These are phyloP conservation scores for Trypanosoma grayi DNA, from an alignment of 208 protist species.

Conservation along the genomic window DNA sequence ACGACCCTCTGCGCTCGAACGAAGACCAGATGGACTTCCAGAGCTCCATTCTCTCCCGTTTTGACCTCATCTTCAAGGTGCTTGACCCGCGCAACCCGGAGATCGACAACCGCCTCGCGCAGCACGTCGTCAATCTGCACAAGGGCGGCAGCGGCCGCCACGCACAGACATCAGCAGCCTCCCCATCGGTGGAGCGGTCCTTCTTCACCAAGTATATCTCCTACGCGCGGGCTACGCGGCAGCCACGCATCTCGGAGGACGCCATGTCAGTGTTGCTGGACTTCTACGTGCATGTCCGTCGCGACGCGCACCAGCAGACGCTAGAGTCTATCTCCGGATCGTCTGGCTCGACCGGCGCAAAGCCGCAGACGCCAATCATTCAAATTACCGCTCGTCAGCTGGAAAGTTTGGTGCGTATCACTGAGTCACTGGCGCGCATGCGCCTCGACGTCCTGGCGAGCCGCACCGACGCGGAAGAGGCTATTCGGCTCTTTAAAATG, in stretches of 20 bases:
- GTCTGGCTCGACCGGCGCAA: slow-evolving; percentile 23
- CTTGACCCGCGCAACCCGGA: slow-evolving; percentile 95
- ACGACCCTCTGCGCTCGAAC: slow-evolving; percentile 89
- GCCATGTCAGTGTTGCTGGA: slow-evolving; percentile 92
- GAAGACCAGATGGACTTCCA: slow-evolving; percentile 96
- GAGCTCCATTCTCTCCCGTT: slow-evolving; percentile 99
- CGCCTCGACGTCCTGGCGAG: slow-evolving; percentile 84
- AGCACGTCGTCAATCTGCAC: slow-evolving; percentile 96
- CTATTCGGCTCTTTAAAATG: slow-evolving; percentile 94
- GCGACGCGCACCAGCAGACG: slow-evolving; percentile 72
- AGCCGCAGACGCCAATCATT: slow-evolving; percentile 63
- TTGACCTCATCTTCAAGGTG: slow-evolving; percentile 99
- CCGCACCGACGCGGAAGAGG: slow-evolving; percentile 92
- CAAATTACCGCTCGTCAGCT: slow-evolving; percentile 97
- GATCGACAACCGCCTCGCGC: slow-evolving; percentile 91
- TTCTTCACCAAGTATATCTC: slow-evolving; percentile 96
- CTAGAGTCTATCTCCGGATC: slow-evolving; percentile 48
- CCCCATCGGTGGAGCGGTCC: slow-evolving; percentile 55
- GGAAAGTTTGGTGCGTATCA: slow-evolving; percentile 96
- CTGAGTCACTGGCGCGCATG: slow-evolving; percentile 97
- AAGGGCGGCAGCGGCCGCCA: slow-evolving; percentile 72
- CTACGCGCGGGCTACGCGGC: slow-evolving; percentile 88
- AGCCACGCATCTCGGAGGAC: slow-evolving; percentile 90
- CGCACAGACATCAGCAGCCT: slow-evolving; percentile 33
- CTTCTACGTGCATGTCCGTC: slow-evolving; percentile 96